These are phyloP conservation scores for Phaeosphaeriaceae sp. DNA, from an alignment of 2,329 filamentous ascomycete species.

Conservation along the genomic window DNA sequence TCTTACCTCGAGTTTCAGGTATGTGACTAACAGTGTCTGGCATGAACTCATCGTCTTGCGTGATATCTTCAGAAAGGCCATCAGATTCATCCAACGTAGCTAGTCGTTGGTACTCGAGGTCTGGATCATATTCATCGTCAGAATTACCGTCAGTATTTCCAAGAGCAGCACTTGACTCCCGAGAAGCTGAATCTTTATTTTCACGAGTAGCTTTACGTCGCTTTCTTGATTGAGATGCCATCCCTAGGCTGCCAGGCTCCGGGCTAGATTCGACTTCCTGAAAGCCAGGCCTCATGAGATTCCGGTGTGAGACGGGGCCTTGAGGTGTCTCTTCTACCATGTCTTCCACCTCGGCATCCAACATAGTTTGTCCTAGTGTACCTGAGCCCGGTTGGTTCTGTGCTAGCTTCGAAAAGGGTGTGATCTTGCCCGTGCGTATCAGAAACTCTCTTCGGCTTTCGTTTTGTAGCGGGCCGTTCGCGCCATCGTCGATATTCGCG, in stretches of 20 bases:
- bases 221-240: constrained; percentile 46
- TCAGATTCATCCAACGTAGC: constrained; percentile 49
- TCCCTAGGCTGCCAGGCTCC: constrained; percentile 39
- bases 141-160: constrained; percentile 42
- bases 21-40: constrained; percentile 46
- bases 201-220: constrained; percentile 38
- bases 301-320: constrained; percentile 54
- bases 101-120: constrained; percentile 48
- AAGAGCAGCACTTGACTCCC: constrained; percentile 22
- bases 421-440: constrained; percentile 96
- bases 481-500: constrained; percentile 50
- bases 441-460: constrained; percentile 89
- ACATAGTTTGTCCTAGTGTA: constrained; percentile 75
- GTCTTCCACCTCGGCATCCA: constrained; percentile 79
- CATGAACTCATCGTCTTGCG: constrained; percentile 39
- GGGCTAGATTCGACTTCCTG: constrained; percentile 37
- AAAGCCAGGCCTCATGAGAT: constrained; percentile 58
- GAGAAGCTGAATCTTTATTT: constrained; percentile 16
- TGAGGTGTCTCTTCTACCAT: constrained; percentile 54
- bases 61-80: constrained; percentile 39
- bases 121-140: constrained; percentile 51
- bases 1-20: constrained; percentile 44
- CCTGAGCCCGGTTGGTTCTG: constrained; percentile 69
- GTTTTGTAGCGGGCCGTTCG: constrained; percentile 70
- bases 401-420: constrained; percentile 84